Evolutionary conservation across 495 filamentous ascomycete genomes (phyloP).

Genomic region (Hypoxylon crocopeplum): DNA sequence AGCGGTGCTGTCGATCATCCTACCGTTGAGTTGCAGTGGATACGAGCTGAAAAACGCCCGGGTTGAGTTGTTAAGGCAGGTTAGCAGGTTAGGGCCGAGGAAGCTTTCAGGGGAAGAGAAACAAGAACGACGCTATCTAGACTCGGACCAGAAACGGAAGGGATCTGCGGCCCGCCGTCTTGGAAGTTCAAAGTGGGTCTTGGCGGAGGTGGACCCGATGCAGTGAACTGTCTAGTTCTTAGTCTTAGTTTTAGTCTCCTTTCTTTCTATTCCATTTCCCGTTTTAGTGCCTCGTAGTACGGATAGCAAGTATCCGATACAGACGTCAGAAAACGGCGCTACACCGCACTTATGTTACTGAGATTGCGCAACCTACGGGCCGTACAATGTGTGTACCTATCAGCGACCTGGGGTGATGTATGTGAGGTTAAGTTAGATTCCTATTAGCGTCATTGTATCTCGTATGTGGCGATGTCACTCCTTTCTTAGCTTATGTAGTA

Average conservation of each 20-base stretch:
- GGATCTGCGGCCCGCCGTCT: constrained; percentile 30
- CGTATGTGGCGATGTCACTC: too few relatives aligned
- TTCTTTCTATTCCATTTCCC: constrained; percentile 3
- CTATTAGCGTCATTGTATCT: not conserved
- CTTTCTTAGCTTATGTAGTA: too few relatives aligned
- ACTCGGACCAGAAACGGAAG: constrained; percentile 19
- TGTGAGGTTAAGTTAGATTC: not conserved
- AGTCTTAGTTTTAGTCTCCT: not conserved
- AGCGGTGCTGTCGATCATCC: constrained; percentile 14
- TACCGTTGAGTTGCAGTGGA: constrained; percentile 20
- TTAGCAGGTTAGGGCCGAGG: not conserved
- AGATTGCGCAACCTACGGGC: constrained; percentile 13
- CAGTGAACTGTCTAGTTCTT: not conserved
- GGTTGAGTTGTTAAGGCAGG: not conserved
- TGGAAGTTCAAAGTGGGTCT: constrained; percentile 4
- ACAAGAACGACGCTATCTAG: not conserved
- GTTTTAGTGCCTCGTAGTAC: constrained; percentile 34
- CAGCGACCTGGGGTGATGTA: too few relatives aligned
- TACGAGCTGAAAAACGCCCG: constrained; percentile 22
- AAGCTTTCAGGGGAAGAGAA: not conserved
- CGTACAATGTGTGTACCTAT: too few relatives aligned
- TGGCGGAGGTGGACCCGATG: constrained; percentile 25
- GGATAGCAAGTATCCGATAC: constrained; percentile 17
- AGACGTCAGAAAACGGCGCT: constrained; percentile 9
- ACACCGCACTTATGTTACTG: constrained; percentile 4